Conservation (phyloP, 805 yeast genomes). For the Ogataea ganodermae region DNA sequence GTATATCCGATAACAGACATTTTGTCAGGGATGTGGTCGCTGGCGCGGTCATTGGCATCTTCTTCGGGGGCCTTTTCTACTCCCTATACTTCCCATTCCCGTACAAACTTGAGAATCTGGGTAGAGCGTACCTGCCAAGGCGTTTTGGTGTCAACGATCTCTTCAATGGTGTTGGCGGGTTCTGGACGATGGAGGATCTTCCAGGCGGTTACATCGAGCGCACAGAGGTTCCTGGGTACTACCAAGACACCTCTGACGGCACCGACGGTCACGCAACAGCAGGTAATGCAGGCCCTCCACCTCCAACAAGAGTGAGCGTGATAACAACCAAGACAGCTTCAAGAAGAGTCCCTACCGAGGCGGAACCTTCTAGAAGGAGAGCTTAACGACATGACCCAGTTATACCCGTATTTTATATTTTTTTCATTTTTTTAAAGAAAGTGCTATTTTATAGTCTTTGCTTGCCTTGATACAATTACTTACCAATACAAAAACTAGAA, state of each 20-base stretch:
- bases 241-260: slow-evolving; percentile 9
- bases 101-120: slow-evolving; percentile 31
- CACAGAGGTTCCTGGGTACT: slow-evolving; percentile 22
- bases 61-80: slow-evolving; percentile 38
- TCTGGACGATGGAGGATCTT: slow-evolving; percentile 39
- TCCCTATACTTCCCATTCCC: slow-evolving; percentile 44
- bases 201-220: slow-evolving; percentile 33
- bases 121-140: slow-evolving; percentile 48
- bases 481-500: slow-evolving; percentile 92
- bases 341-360: slow-evolving; percentile 1
- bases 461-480: slow-evolving; percentile 41
- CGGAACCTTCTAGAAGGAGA: not conserved
- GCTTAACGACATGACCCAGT: not conserved
- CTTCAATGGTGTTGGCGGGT: slow-evolving; percentile 36
- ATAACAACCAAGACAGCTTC: slow-evolving; percentile 10
- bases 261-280: slow-evolving; percentile 9
- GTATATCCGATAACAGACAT: slow-evolving; percentile 52
- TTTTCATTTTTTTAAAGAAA: too few species aligned
- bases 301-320: slow-evolving; percentile 13
- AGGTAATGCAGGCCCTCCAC: slow-evolving; percentile 3
- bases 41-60: slow-evolving; percentile 42
- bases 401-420: too few species aligned
- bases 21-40: slow-evolving; percentile 41
- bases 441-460: slow-evolving; percentile 3
- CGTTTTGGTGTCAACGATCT: slow-evolving; percentile 31